Percentiles rank a stretch among this genome's conserved stretches.
phyloP scores from a whole-genome alignment of 306 rosid species.

The Vigna unguiculata region DNA sequence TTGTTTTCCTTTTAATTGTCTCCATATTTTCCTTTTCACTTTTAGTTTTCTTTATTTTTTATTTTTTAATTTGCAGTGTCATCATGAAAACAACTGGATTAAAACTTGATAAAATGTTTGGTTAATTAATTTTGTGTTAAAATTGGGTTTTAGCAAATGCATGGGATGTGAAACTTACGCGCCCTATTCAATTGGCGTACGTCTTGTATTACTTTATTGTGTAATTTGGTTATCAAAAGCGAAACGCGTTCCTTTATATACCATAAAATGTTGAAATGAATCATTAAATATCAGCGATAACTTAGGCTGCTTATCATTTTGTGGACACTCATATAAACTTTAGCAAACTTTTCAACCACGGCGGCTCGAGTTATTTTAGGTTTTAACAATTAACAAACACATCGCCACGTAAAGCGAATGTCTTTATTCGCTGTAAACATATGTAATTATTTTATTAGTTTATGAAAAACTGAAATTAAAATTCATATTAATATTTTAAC shows the following conservation, averaged over 20 bases:
- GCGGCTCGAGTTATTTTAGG: background rate
- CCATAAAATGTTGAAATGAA: background rate
- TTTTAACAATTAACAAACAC: background rate
- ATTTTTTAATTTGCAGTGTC: background rate
- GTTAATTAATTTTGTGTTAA: slow-evolving; percentile 2
- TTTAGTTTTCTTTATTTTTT: background rate
- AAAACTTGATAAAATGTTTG: background rate
- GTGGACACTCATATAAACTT: background rate
- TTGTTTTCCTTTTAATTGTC: background rate
- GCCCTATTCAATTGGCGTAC: slow-evolving; percentile 36
- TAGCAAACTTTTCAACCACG: background rate
- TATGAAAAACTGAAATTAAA: too few relatives aligned
- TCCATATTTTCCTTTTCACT: background rate
- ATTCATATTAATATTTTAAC: background rate
- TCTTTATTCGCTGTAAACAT: too few relatives aligned
- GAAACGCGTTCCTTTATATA: background rate
- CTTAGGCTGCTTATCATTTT: slow-evolving; percentile 39
- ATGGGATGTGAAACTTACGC: slow-evolving; percentile 12
- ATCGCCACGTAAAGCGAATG: background rate
- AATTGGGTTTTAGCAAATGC: background rate
- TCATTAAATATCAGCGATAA: slow-evolving; percentile 13
- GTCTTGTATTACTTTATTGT: slow-evolving; percentile 31
- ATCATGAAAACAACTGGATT: too few relatives aligned
- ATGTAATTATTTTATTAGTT: too few relatives aligned
- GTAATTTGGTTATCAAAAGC: slow-evolving; percentile 17